Evolutionary conservation across 768 basidiomycete genomes (phyloP).

Genomic region (Kondoa malvinella): DNA sequence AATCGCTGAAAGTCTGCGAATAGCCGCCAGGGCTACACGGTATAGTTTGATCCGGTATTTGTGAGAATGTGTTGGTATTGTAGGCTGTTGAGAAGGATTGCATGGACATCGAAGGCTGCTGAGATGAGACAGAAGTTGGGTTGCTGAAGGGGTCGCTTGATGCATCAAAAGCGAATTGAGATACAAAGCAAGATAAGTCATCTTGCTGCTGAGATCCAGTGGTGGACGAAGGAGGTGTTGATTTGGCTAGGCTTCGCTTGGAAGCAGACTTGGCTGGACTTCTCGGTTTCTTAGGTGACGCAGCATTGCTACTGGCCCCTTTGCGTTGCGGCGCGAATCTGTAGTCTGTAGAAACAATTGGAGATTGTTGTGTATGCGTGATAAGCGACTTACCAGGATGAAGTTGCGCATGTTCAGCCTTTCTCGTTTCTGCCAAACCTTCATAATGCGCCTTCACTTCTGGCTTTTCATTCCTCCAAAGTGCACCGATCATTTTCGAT

Average conservation of each 20-base stretch:
- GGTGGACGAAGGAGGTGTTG: not conserved
- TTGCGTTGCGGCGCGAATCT: constrained; percentile 5
- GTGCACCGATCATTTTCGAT: constrained; percentile 44
- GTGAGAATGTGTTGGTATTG: not conserved
- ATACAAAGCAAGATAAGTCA: not conserved
- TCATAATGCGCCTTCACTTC: constrained; percentile 29
- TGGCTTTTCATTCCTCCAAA: constrained; percentile 47
- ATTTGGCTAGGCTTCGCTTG: not conserved
- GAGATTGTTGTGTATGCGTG: not conserved
- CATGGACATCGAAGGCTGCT: too few species aligned
- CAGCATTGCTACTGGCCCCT: not conserved
- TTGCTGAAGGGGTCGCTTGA: not conserved
- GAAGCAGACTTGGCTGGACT: not conserved
- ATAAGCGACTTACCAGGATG: constrained; percentile 15
- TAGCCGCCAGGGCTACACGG: not conserved
- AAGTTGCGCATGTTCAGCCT: constrained; percentile 10
- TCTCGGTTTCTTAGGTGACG: not conserved
- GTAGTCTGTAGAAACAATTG: not conserved
- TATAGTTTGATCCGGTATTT: not conserved
- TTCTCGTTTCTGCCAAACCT: constrained; percentile 9
- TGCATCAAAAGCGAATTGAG: not conserved
- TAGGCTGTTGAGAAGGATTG: not conserved
- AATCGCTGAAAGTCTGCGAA: not conserved
- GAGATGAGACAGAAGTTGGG: not conserved
- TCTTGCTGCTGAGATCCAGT: not conserved